These are phyloP conservation scores for Boletus subcaerulescens DNA, from an alignment of 768 basidiomycete species.

Conservation along the genomic window DNA sequence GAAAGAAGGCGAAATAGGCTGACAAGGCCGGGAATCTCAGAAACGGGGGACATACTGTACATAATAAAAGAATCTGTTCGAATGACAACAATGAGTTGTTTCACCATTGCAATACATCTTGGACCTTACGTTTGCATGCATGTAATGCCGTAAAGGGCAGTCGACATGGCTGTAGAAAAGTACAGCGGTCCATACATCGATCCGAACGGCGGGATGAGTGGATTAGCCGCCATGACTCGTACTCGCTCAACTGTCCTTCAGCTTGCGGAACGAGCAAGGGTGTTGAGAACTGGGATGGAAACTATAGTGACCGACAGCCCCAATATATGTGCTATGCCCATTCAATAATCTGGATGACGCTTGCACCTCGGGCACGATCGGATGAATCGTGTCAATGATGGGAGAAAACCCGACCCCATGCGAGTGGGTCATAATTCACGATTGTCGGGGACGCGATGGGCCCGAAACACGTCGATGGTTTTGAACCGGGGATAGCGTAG, in stretches of 20 bases:
- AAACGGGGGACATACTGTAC: not conserved
- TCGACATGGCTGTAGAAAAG: not conserved
- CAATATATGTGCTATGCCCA: not conserved
- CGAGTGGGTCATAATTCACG: too few relatives aligned
- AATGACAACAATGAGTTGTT: not conserved
- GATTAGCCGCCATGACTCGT: not conserved
- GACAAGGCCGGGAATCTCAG: not conserved
- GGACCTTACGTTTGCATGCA: conserved; percentile 13
- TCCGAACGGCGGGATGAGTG: not conserved
- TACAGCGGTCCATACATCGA: not conserved
- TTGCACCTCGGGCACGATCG: not conserved
- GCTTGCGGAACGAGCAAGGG: not conserved
- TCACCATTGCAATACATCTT: not conserved
- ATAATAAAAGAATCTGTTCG: conserved; percentile 9
- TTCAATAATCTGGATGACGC: not conserved
- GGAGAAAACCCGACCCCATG: too few relatives aligned
- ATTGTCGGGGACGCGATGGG: too few relatives aligned
- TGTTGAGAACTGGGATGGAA: not conserved
- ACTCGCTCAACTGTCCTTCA: not conserved
- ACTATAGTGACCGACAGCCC: not conserved
- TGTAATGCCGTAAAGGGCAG: not conserved
- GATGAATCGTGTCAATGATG: not conserved
- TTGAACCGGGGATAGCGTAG: too few relatives aligned
- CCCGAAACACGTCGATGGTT: too few relatives aligned
- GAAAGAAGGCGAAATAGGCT: too few relatives aligned